A percentile compares a stretch with the other conserved stretches of the same genome.
These are phyloP conservation scores for Chlorella sorokiniana DNA, from an alignment of 139 green algal genomes.

Conservation along the genomic window DNA sequence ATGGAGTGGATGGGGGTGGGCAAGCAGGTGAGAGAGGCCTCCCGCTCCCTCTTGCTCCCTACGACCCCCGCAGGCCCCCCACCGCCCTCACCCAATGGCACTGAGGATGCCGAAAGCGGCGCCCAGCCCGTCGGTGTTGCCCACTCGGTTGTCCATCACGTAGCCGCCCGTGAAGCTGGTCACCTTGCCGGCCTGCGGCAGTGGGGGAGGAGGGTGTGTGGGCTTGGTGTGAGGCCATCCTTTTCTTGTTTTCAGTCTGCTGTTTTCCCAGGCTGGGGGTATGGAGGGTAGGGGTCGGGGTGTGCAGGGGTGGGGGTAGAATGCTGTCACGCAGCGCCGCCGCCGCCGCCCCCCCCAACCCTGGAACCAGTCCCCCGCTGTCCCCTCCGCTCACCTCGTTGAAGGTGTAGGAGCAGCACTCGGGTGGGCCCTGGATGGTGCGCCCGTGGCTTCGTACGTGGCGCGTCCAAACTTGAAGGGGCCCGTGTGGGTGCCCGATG, in stretches of 20 bases:
- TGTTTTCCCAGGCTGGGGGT: not conserved
- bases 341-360: not conserved
- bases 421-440: constrained; percentile 51
- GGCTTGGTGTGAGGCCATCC: not conserved
- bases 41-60: too few relatives aligned
- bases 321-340: not conserved
- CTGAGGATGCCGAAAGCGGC: constrained; percentile 74
- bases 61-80: too few relatives aligned
- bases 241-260: too few relatives aligned
- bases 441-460: constrained; percentile 54
- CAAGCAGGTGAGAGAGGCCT: not conserved
- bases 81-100: constrained; percentile 54
- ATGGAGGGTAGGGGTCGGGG: not conserved
- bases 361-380: not conserved
- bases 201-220: not conserved
- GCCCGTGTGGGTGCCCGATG: constrained; percentile 56
- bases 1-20: not conserved
- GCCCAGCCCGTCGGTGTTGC: constrained; percentile 72
- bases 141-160: constrained; percentile 60
- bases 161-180: constrained; percentile 69
- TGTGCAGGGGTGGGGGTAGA: not conserved
- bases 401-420: constrained; percentile 63
- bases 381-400: constrained; percentile 40
- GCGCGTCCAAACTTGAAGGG: constrained; percentile 54
- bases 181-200: constrained; percentile 51